These are phyloP conservation scores for Penicillium thymicola DNA, from an alignment of 2,329 filamentous ascomycete genomes.

Conservation along the genomic window DNA sequence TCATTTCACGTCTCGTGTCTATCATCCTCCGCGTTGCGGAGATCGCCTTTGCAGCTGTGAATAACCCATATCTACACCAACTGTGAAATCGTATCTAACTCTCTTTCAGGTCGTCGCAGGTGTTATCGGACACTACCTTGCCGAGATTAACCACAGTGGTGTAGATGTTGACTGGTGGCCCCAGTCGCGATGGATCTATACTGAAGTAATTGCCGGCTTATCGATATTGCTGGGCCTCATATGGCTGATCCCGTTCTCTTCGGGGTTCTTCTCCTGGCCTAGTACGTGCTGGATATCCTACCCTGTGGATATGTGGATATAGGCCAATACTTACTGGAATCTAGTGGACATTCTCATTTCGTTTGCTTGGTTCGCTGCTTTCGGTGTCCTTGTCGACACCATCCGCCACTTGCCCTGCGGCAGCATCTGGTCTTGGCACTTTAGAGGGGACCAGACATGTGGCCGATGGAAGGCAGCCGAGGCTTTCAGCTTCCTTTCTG, in stretches of 20 bases:
- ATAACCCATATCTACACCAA: conserved; percentile 15
- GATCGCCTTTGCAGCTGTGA: conserved; percentile 67
- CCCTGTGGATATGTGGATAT: background rate
- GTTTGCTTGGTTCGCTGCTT: conserved; percentile 66
- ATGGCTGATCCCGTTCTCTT: conserved; percentile 69
- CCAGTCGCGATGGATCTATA: conserved; percentile 69
- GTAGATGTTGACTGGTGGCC: conserved; percentile 50
- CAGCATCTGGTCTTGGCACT: conserved; percentile 58
- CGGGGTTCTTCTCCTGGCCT: conserved; percentile 67
- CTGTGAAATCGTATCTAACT: conserved; percentile 9
- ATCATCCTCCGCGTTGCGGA: conserved; percentile 60
- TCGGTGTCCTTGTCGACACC: conserved; percentile 63
- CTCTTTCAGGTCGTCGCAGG: conserved; percentile 56
- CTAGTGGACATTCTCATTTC: conserved; percentile 65
- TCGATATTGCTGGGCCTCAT: conserved; percentile 67
- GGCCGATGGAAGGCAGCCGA: conserved; percentile 67
- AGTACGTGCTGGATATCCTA: conserved; percentile 26
- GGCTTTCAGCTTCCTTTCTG: conserved; percentile 69
- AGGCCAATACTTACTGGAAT: conserved; percentile 3
- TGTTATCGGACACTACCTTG: conserved; percentile 65
- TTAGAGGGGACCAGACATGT: conserved; percentile 55
- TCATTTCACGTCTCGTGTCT: conserved; percentile 54
- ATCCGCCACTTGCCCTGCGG: conserved; percentile 53
- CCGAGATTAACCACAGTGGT: conserved; percentile 36
- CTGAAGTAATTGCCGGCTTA: conserved; percentile 66